phyloP scores from a whole-genome alignment of 78 protist genomes.

The Creolimax fragrantissima region DNA sequence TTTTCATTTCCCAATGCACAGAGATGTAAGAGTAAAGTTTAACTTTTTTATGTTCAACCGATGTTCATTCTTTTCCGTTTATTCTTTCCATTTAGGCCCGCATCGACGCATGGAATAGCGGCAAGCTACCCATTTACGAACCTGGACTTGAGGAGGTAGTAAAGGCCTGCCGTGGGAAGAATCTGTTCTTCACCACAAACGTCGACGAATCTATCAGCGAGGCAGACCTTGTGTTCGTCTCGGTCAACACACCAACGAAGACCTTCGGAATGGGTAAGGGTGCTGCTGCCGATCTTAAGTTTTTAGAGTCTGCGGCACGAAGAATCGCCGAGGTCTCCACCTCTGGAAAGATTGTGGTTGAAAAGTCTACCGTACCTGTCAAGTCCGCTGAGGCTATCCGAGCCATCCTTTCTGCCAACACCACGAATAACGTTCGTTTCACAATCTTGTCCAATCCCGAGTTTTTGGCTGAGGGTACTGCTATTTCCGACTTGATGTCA shows the following conservation, averaged over 20 bases:
- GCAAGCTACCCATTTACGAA: constrained; percentile 84
- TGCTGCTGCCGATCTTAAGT: constrained; percentile 65
- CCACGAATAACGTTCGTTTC: background rate
- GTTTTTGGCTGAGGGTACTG: constrained; percentile 88
- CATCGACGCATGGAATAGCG: constrained; percentile 79
- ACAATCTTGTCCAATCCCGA: constrained; percentile 89
- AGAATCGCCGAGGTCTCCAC: constrained; percentile 33
- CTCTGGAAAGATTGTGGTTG: constrained; percentile 66
- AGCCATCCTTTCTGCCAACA: constrained; percentile 38
- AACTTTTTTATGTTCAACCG: too few species aligned
- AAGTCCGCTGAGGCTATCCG: constrained; percentile 43
- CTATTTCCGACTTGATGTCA: constrained; percentile 57
- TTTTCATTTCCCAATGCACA: too few species aligned
- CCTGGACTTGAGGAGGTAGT: constrained; percentile 86
- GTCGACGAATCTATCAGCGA: constrained; percentile 41
- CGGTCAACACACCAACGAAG: constrained; percentile 91
- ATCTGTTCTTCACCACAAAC: constrained; percentile 78
- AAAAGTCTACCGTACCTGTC: constrained; percentile 86
- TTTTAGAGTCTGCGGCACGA: constrained; percentile 48
- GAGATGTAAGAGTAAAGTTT: too few species aligned
- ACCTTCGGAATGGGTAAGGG: constrained; percentile 64
- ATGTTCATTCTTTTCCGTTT: too few species aligned
- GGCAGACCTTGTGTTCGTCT: constrained; percentile 74
- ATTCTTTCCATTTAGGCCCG: constrained; percentile 8
- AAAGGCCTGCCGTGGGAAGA: constrained; percentile 41